These are phyloP conservation scores for Dryas alaskensis DNA, from an alignment of 306 rosid genomes.

Conservation along the genomic window DNA sequence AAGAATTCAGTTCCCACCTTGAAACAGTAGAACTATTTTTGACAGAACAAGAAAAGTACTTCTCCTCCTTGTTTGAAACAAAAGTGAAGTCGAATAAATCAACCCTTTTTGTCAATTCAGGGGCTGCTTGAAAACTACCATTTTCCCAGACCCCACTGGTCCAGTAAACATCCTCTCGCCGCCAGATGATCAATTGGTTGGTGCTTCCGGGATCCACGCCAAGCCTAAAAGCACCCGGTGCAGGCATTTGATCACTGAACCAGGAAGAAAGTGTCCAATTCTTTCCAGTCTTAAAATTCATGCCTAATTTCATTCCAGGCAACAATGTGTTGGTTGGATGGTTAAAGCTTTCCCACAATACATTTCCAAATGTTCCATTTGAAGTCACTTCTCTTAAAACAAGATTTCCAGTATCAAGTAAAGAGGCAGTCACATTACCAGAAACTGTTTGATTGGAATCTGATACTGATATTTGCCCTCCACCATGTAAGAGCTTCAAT, in stretches of 20 bases:
- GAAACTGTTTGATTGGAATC: slow-evolving; percentile 3
- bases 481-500: slow-evolving; percentile 17
- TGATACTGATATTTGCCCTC: slow-evolving; percentile 13
- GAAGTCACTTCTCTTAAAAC: slow-evolving; percentile 13
- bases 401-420: slow-evolving; percentile 19
- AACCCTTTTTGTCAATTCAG: slow-evolving; percentile 14
- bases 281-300: slow-evolving; percentile 13
- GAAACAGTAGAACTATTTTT: slow-evolving; percentile 9
- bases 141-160: slow-evolving; percentile 23
- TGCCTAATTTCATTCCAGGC: slow-evolving; percentile 27
- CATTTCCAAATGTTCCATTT: slow-evolving; percentile 7
- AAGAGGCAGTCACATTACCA: slow-evolving; percentile 25
- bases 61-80: slow-evolving; percentile 25
- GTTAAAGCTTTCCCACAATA: slow-evolving; percentile 23
- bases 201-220: slow-evolving; percentile 22
- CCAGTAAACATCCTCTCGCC: slow-evolving; percentile 26
- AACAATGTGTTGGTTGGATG: slow-evolving; percentile 24
- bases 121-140: slow-evolving; percentile 13
- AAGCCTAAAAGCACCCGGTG: slow-evolving; percentile 27
- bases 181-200: slow-evolving; percentile 25
- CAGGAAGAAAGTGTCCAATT: slow-evolving; percentile 26
- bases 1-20: slow-evolving; percentile 26
- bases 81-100: slow-evolving; percentile 27
- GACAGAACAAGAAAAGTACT: slow-evolving; percentile 21
- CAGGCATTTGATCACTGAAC: slow-evolving; percentile 26